phyloP scores from a whole-genome alignment of 352 stramenopile species.

The Phytophthora melonis region DNA sequence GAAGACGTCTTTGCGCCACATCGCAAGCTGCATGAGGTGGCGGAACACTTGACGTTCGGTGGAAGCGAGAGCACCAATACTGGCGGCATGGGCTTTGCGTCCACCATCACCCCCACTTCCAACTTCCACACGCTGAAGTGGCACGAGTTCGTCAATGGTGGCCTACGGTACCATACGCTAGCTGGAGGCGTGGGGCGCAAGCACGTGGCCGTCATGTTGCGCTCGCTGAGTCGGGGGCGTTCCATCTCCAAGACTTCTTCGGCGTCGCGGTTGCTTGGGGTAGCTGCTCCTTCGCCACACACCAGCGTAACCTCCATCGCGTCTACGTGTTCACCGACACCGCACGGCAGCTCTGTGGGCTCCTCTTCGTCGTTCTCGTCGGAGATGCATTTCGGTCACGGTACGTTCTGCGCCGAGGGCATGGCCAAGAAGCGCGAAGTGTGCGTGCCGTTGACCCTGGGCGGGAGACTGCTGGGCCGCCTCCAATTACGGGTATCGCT shows the following conservation, averaged over 20 bases:
- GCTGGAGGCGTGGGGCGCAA: slow-evolving; percentile 57
- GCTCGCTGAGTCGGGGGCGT: slow-evolving; percentile 42
- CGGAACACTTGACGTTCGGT: slow-evolving; percentile 76
- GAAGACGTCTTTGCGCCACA: slow-evolving; percentile 86
- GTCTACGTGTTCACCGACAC: slow-evolving; percentile 47
- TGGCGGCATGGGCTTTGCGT: slow-evolving; percentile 47
- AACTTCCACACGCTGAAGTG: slow-evolving; percentile 81
- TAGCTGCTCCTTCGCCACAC: slow-evolving; percentile 41
- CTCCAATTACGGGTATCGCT: slow-evolving; percentile 71
- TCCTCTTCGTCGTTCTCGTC: slow-evolving; percentile 41
- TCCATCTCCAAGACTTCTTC: slow-evolving; percentile 46
- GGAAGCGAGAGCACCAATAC: slow-evolving; percentile 29
- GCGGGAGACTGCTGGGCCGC: slow-evolving; percentile 64
- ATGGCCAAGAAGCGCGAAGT: slow-evolving; percentile 59
- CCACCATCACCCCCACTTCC: slow-evolving; percentile 63
- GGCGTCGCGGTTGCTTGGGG: slow-evolving; percentile 30
- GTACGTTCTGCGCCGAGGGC: slow-evolving; percentile 71
- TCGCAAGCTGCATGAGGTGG: slow-evolving; percentile 82
- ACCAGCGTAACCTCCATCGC: slow-evolving; percentile 33
- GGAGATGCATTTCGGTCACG: slow-evolving; percentile 68
- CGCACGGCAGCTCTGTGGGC: slow-evolving; percentile 22
- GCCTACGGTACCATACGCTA: slow-evolving; percentile 71
- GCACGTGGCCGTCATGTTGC: slow-evolving; percentile 71
- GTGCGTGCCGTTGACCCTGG: slow-evolving; percentile 68
- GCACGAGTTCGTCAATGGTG: slow-evolving; percentile 76